These are phyloP conservation scores for Diaporthe citri DNA, from an alignment of 2,329 filamentous ascomycete species.

Conservation along the genomic window DNA sequence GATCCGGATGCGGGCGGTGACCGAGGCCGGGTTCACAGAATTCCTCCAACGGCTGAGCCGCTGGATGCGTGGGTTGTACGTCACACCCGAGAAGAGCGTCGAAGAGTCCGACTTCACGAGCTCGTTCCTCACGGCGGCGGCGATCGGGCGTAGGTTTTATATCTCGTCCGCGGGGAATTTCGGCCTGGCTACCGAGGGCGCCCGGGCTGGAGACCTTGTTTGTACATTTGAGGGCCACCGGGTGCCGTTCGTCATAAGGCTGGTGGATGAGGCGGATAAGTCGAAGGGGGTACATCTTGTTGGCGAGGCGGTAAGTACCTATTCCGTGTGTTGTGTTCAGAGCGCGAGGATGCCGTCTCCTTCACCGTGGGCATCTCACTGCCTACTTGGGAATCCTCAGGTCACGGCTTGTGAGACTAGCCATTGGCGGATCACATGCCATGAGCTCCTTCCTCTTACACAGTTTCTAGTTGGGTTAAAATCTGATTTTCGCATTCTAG, in stretches of 20 bases:
- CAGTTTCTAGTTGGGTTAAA: neutral
- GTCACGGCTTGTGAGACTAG: neutral
- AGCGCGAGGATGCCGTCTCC: neutral
- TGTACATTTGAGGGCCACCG: neutral
- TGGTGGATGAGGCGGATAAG: neutral
- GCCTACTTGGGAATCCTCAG: neutral
- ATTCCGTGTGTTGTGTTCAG: neutral
- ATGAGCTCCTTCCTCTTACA: neutral
- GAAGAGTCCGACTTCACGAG: neutral
- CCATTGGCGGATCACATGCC: neutral
- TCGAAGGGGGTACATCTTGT: neutral
- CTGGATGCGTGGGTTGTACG: neutral
- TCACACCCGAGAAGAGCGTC: neutral
- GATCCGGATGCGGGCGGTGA: neutral
- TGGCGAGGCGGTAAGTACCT: neutral
- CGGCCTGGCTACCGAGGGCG: neutral
- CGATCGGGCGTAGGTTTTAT: neutral
- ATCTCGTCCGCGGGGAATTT: slow-evolving; percentile 6
- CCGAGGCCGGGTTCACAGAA: neutral
- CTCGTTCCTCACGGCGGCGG: neutral
- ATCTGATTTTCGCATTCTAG: neutral
- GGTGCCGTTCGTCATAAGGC: neutral
- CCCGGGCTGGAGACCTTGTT: neutral
- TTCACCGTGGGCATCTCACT: neutral
- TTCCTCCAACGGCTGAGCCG: neutral